Percentiles rank a stretch among this genome's conserved stretches.
These are phyloP conservation scores for Paracoccidioides lutzii DNA, from an alignment of 2,329 filamentous ascomycete genomes.

Conservation along the genomic window DNA sequence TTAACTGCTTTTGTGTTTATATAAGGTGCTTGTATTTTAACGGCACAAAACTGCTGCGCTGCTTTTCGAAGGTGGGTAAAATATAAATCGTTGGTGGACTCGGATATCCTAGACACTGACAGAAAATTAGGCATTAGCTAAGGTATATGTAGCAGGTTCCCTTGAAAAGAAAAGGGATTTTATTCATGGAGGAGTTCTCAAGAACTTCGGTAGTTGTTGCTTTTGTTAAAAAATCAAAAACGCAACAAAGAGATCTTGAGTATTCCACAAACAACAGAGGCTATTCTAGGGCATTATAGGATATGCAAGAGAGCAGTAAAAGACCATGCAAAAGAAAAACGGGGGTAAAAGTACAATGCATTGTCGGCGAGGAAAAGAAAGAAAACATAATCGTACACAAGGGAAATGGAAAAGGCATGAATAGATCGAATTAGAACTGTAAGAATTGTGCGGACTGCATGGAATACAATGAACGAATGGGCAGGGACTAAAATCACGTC, in stretches of 20 bases:
- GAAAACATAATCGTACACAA: neutral
- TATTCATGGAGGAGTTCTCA: neutral
- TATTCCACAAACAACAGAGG: neutral
- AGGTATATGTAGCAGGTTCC: neutral
- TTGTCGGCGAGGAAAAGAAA: neutral
- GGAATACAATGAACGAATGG: neutral
- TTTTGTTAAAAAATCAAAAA: neutral
- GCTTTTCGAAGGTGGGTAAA: neutral
- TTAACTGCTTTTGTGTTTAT: neutral
- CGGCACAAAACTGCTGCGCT: neutral
- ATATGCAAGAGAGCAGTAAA: neutral
- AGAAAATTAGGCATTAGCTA: neutral
- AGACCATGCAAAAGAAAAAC: constrained; percentile 4
- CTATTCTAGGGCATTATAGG: neutral
- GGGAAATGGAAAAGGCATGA: neutral
- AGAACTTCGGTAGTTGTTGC: neutral
- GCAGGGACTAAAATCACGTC: neutral
- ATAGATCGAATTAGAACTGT: neutral
- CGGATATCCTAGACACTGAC: neutral
- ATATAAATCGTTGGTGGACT: neutral
- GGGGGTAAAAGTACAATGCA: neutral
- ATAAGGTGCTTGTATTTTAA: neutral
- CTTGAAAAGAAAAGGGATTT: neutral
- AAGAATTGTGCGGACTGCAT: neutral
- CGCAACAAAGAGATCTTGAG: neutral